A percentile compares a stretch with the other conserved stretches of the same genome.
These are phyloP conservation scores for Termitomyces titanicus DNA, from an alignment of 768 basidiomycete species.

Conservation along the genomic window DNA sequence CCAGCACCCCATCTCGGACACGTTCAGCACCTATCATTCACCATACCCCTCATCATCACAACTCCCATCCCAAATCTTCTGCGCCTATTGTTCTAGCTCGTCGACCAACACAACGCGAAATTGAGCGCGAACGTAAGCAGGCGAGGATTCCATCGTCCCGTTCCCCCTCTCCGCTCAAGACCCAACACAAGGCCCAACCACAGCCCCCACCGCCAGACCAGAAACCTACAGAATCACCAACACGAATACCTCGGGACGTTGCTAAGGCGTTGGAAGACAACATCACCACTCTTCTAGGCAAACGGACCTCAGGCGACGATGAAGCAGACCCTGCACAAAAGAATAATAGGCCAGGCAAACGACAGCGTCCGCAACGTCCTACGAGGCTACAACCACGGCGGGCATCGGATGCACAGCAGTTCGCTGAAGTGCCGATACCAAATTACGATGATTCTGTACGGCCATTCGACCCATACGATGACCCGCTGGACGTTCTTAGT, in stretches of 20 bases:
- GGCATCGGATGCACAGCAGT: slow-evolving; percentile 27
- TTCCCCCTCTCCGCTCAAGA: slow-evolving; percentile 53
- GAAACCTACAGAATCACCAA: slow-evolving; percentile 32
- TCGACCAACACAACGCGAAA: slow-evolving; percentile 18
- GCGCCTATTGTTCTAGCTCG: slow-evolving; percentile 7
- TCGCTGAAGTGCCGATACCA: slow-evolving; percentile 14
- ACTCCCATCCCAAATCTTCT: slow-evolving; percentile 7
- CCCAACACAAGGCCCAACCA: slow-evolving; percentile 18
- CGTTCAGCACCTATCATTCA: slow-evolving; percentile 8
- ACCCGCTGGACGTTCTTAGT: slow-evolving; percentile 20
- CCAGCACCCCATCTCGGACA: slow-evolving; percentile 13
- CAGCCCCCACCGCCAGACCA: slow-evolving; percentile 12
- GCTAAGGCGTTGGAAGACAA: slow-evolving; percentile 66
- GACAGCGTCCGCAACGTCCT: slow-evolving; percentile 33
- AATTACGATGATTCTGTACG: slow-evolving; percentile 21
- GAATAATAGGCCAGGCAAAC: slow-evolving; percentile 28
- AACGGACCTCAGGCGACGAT: slow-evolving; percentile 48
- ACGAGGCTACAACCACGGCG: slow-evolving; percentile 36
- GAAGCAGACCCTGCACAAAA: slow-evolving; percentile 14
- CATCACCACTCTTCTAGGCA: slow-evolving; percentile 66
- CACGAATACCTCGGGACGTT: slow-evolving; percentile 43
- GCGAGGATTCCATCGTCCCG: slow-evolving; percentile 56
- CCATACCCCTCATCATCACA: slow-evolving; percentile 13
- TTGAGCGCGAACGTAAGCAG: slow-evolving; percentile 21
- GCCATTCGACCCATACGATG: slow-evolving; percentile 25